Evolutionary conservation across 371 early-diverging fungal species (phyloP).

Genomic region (Haplosporangium sp.): DNA sequence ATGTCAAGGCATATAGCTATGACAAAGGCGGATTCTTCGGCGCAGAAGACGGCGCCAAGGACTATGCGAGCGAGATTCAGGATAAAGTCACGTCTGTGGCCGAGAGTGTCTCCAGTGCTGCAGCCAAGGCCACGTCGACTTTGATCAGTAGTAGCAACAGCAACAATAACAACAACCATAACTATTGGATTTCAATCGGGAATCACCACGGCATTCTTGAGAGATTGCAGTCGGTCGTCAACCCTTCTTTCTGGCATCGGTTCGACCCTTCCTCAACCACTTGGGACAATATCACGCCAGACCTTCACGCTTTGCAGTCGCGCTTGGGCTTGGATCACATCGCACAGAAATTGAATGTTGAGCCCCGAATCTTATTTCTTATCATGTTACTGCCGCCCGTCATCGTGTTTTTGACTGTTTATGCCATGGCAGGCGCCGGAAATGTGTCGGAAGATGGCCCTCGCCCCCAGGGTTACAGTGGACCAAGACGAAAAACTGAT

Average conservation of each 20-base stretch:
- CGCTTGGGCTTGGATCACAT: slow-evolving; percentile 7
- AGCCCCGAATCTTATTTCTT: slow-evolving; percentile 19
- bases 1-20: slow-evolving; percentile 13
- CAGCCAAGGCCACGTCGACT: slow-evolving; percentile 6
- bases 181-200: no score
- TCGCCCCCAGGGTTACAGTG: slow-evolving; percentile 2
- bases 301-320: slow-evolving; percentile 1
- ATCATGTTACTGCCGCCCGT: slow-evolving; percentile 5
- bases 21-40: not conserved
- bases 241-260: slow-evolving; percentile 6
- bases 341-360: slow-evolving; percentile 6
- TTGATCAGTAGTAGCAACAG: not conserved
- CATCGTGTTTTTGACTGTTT: slow-evolving; percentile 1
- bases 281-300: not conserved
- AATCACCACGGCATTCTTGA: slow-evolving; percentile 2
- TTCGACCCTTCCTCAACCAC: not conserved
- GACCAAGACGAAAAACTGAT: slow-evolving; percentile 1
- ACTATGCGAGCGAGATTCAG: not conserved
- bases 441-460: slow-evolving; percentile 5
- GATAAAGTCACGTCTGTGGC: slow-evolving; percentile 14
- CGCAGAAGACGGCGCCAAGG: not conserved
- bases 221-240: not conserved
- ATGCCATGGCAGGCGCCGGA: slow-evolving; percentile 6
- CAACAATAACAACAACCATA: not conserved
- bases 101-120: slow-evolving; percentile 20